phyloP scores from a whole-genome alignment of 2,329 filamentous ascomycete species.

The Xylaria sp. region DNA sequence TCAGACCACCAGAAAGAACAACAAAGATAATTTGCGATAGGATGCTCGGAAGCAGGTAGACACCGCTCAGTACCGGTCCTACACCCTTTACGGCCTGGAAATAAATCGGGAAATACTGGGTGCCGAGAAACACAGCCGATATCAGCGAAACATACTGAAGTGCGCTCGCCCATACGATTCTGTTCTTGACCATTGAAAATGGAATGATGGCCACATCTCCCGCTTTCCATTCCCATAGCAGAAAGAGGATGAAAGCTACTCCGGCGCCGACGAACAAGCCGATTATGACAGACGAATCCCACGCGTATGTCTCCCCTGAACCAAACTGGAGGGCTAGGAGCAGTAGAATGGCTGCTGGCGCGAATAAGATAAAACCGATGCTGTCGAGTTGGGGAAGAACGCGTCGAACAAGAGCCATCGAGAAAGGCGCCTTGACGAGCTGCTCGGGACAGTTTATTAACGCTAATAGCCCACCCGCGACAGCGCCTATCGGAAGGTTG shows the following conservation, averaged over 20 bases:
- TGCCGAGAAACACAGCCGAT: conserved; percentile 55
- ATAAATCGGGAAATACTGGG: conserved; percentile 48
- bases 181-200: conserved; percentile 55
- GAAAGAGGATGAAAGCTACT: conserved; percentile 50
- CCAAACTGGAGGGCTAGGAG: conserved; percentile 60
- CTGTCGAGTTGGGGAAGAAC: conserved; percentile 55
- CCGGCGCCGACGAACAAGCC: conserved; percentile 55
- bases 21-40: conserved; percentile 64
- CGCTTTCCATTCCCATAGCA: conserved; percentile 55
- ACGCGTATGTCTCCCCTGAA: conserved; percentile 53
- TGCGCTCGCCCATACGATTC: conserved; percentile 57
- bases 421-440: conserved; percentile 47
- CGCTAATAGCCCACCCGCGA: conserved; percentile 50
- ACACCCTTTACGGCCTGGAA: conserved; percentile 50
- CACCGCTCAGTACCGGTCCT: conserved; percentile 48
- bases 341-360: conserved; percentile 55
- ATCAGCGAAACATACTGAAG: conserved; percentile 57
- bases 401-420: conserved; percentile 40
- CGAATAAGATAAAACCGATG: conserved; percentile 56
- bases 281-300: conserved; percentile 54
- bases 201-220: conserved; percentile 64
- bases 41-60: conserved; percentile 50
- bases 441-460: conserved; percentile 54
- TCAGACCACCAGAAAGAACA: conserved; percentile 56
- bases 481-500: conserved; percentile 58